Evolutionary conservation across 164 flowering plant genomes (phyloP).

Genomic region (Akebia trifoliata): DNA sequence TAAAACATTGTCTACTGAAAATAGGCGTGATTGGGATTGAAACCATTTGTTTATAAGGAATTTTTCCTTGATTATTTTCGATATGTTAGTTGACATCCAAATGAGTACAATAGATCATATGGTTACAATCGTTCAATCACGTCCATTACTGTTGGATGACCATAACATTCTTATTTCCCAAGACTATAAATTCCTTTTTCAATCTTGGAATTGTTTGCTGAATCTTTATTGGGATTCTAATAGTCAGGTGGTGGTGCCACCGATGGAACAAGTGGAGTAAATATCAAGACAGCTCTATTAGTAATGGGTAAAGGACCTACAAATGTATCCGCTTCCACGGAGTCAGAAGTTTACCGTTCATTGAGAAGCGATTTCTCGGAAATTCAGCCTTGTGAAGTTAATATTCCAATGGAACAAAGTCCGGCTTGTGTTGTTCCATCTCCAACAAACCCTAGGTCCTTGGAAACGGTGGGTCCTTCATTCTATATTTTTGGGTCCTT

Average conservation of each 20-base stretch:
- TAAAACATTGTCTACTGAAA: conserved; percentile 1
- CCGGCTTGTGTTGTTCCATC: conserved; percentile 39
- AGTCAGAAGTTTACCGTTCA: conserved; percentile 27
- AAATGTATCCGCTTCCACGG: conserved; percentile 2
- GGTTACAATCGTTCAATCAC: conserved; percentile 2
- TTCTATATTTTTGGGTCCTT: conserved; percentile 1
- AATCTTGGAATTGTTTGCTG: neutral
- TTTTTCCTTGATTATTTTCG: neutral
- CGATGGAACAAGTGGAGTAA: conserved; percentile 15
- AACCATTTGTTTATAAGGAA: neutral
- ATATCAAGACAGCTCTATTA: conserved; percentile 12
- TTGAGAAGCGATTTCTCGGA: conserved; percentile 31
- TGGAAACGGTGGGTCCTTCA: conserved; percentile 30
- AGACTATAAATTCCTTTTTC: neutral
- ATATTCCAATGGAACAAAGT: conserved; percentile 23
- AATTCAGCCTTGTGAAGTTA: conserved; percentile 17
- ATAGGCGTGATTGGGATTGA: neutral
- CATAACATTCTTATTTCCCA: neutral
- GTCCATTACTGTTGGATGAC: neutral
- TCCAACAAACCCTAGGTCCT: conserved; percentile 24
- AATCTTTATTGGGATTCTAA: conserved; percentile 9
- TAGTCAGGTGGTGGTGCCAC: conserved; percentile 22
- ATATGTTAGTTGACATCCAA: neutral
- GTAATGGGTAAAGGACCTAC: conserved; percentile 12
- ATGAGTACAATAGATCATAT: neutral